phyloP scores from a whole-genome alignment of 306 rosid genomes.

The Trifolium fragiferum region DNA sequence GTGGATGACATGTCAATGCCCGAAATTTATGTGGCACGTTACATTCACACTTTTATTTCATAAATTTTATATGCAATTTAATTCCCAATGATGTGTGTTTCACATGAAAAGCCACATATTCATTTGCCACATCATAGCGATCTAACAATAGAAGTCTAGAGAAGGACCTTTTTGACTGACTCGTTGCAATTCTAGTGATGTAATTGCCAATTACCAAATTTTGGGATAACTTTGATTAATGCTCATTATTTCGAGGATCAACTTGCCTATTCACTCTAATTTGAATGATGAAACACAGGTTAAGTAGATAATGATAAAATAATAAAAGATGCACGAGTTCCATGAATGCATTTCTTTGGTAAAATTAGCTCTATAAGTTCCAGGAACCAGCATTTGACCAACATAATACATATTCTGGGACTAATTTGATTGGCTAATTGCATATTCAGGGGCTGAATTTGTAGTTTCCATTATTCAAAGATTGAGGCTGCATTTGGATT shows the following conservation, averaged over 20 bases:
- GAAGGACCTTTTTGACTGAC: neutral
- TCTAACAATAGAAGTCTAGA: neutral
- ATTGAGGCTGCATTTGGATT: neutral
- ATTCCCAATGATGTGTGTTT: neutral
- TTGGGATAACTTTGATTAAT: neutral
- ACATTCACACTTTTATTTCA: neutral
- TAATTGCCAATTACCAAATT: neutral
- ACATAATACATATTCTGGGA: neutral
- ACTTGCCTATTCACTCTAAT: neutral
- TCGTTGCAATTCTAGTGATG: neutral
- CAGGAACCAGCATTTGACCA: neutral
- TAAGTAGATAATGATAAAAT: neutral
- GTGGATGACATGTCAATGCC: neutral
- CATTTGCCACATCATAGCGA: neutral
- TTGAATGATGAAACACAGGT: neutral
- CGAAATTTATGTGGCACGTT: neutral
- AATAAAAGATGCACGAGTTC: neutral
- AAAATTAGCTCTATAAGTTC: neutral
- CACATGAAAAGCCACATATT: neutral
- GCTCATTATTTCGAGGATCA: neutral
- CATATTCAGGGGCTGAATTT: neutral
- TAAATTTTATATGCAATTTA: neutral
- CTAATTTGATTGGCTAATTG: slow-evolving; percentile 17
- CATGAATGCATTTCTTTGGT: neutral
- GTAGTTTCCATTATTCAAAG: neutral